A percentile compares a stretch with the other conserved stretches of the same genome.
These are phyloP conservation scores for Candida albicans DNA, from an alignment of 1,139 yeast species.

Conservation along the genomic window DNA sequence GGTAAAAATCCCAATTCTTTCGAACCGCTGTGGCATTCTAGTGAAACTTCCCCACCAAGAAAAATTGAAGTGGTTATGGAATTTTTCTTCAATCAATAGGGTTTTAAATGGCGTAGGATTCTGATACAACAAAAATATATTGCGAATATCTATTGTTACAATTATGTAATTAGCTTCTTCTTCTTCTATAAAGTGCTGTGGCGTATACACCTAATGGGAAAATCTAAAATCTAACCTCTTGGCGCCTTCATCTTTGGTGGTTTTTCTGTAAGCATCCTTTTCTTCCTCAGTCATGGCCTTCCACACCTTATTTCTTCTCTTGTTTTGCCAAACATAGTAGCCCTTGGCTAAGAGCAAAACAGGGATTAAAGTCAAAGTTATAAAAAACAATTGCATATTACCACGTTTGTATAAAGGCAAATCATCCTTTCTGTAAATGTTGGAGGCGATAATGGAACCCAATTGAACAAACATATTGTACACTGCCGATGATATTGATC, in stretches of 20 bases:
- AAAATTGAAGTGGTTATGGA: too few species aligned
- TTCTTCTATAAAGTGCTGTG: too few species aligned
- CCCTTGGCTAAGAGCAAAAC: constrained; percentile 23
- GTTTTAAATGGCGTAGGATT: too few species aligned
- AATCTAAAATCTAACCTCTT: constrained; percentile 55
- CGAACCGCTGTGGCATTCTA: too few species aligned
- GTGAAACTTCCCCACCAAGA: too few species aligned
- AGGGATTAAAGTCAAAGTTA: constrained; percentile 20
- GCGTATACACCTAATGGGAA: constrained; percentile 14
- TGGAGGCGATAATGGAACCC: constrained; percentile 51
- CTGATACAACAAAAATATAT: too few species aligned
- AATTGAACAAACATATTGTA: constrained; percentile 64
- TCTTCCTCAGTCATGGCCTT: constrained; percentile 46
- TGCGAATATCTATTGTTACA: too few species aligned
- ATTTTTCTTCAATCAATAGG: too few species aligned
- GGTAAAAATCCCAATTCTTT: too few species aligned
- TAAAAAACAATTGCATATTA: constrained; percentile 29
- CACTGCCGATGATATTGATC: constrained; percentile 57
- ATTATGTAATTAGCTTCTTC: too few species aligned
- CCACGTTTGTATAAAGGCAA: constrained; percentile 60
- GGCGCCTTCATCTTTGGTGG: constrained; percentile 52
- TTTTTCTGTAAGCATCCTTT: constrained; percentile 40
- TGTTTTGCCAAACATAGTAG: constrained; percentile 52
- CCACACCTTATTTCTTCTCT: constrained; percentile 47
- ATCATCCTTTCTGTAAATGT: constrained; percentile 57